phyloP scores from a whole-genome alignment of 2,329 filamentous ascomycete species.

The Monosporascus sp. region DNA sequence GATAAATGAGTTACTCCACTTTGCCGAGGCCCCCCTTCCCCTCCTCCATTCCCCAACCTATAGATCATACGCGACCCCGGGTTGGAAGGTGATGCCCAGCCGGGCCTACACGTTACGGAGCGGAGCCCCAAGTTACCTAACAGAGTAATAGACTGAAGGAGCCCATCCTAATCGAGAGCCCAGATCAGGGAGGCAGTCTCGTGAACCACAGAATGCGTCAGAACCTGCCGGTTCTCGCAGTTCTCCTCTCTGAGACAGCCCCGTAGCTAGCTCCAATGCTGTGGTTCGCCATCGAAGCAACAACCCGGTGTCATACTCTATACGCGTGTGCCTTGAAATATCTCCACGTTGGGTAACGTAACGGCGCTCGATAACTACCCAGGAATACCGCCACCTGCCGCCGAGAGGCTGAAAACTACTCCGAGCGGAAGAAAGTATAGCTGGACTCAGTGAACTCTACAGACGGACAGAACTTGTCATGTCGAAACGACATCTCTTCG shows the following conservation, averaged over 20 bases:
- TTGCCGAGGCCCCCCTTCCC: neutral
- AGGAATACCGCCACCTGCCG: too few species aligned
- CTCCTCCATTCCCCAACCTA: neutral
- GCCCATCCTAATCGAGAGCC: neutral
- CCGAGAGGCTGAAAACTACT: neutral
- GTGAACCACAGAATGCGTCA: neutral
- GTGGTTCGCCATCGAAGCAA: too few species aligned
- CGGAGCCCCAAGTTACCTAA: neutral
- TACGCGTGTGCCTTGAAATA: too few species aligned
- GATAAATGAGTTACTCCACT: neutral
- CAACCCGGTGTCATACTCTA: too few species aligned
- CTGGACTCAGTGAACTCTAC: too few species aligned
- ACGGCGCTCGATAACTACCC: too few species aligned
- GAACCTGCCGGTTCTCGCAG: neutral
- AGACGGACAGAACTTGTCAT: constrained; percentile 24
- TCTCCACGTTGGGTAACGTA: too few species aligned
- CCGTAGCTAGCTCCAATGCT: too few species aligned
- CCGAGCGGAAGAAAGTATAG: neutral
- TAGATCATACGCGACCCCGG: neutral
- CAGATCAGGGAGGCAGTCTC: neutral
- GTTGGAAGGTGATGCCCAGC: neutral
- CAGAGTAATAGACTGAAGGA: neutral
- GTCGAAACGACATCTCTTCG: constrained; percentile 49
- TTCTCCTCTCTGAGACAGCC: too few species aligned
- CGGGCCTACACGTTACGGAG: neutral